phyloP scores from a whole-genome alignment of 345 rosid genomes.

The Bruguiera gymnorhiza region DNA sequence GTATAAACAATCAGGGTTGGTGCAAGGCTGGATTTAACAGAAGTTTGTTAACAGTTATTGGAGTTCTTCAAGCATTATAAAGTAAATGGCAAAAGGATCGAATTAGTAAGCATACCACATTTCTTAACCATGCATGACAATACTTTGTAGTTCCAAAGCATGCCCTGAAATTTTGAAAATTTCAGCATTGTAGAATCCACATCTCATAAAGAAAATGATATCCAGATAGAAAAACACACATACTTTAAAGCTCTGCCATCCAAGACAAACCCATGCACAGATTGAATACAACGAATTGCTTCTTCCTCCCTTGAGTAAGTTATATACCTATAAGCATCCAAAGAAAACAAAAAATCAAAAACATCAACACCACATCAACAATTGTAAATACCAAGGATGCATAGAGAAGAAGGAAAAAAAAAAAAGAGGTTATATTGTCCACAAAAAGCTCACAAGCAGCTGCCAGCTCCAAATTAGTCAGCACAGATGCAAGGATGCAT shows the following conservation, averaged over 20 bases:
- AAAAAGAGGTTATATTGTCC: too few species aligned
- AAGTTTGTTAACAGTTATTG: background rate
- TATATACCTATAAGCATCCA: conserved; percentile 53
- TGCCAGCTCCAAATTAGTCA: too few species aligned
- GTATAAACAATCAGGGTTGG: conserved; percentile 92
- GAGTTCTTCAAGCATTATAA: background rate
- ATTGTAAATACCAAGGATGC: too few species aligned
- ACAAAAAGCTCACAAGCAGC: too few species aligned
- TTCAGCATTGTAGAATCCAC: conserved; percentile 16
- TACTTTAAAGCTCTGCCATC: conserved; percentile 76
- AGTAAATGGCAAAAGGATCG: background rate
- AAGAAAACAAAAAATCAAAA: background rate
- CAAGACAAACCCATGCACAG: conserved; percentile 87
- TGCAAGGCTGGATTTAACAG: conserved; percentile 65
- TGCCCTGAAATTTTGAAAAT: conserved; percentile 49
- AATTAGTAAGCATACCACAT: conserved; percentile 47
- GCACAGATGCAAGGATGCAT: too few species aligned
- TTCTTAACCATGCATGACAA: conserved; percentile 98
- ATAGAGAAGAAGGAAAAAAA: too few species aligned
- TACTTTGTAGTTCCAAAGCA: conserved; percentile 96
- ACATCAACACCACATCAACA: background rate
- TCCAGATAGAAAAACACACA: conserved; percentile 15
- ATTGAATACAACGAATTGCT: conserved; percentile 85
- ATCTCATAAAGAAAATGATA: background rate
- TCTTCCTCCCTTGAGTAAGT: conserved; percentile 82